Percentiles rank a stretch among this genome's conserved stretches.
phyloP scores from a whole-genome alignment of 2,329 filamentous ascomycete species.

The Mycosphaerelloides madeirae region DNA sequence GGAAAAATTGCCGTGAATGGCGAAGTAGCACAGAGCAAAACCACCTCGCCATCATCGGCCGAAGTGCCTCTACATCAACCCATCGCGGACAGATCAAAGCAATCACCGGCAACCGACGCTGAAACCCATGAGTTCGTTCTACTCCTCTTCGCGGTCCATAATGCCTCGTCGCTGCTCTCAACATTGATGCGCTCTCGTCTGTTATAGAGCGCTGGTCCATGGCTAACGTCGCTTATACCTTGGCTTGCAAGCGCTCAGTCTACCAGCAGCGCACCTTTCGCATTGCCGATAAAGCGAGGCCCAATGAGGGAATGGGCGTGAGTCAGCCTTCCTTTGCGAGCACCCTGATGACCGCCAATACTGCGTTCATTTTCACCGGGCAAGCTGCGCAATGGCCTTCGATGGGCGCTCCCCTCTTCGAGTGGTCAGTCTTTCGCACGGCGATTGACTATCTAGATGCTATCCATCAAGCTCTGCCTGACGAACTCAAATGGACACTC shows the following conservation, averaged over 20 bases:
- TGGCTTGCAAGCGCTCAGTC: background rate
- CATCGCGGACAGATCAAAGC: too few relatives aligned
- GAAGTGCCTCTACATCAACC: too few relatives aligned
- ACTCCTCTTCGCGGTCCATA: too few relatives aligned
- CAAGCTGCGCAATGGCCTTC: slow-evolving; percentile 15
- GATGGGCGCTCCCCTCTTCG: slow-evolving; percentile 22
- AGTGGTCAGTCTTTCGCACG: slow-evolving; percentile 2
- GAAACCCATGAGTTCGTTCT: too few relatives aligned
- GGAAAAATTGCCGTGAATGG: too few relatives aligned
- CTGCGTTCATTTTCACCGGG: slow-evolving; percentile 11
- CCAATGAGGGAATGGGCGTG: background rate
- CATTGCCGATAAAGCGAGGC: background rate
- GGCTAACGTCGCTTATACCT: background rate
- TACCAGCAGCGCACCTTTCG: background rate
- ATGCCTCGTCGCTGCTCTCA: too few relatives aligned
- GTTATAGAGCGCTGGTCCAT: too few relatives aligned
- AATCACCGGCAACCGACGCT: too few relatives aligned
- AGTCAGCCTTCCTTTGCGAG: background rate
- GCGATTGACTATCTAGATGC: background rate
- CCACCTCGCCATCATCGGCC: too few relatives aligned
- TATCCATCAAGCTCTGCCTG: background rate
- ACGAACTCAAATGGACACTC: background rate
- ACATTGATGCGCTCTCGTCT: too few relatives aligned
- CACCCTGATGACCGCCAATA: background rate
- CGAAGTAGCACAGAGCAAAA: too few relatives aligned